Evolutionary conservation across 2,329 filamentous ascomycete genomes (phyloP), one percentile per base, ranked within the genome.

Genomic region (Sporothrix pallida): DNA sequence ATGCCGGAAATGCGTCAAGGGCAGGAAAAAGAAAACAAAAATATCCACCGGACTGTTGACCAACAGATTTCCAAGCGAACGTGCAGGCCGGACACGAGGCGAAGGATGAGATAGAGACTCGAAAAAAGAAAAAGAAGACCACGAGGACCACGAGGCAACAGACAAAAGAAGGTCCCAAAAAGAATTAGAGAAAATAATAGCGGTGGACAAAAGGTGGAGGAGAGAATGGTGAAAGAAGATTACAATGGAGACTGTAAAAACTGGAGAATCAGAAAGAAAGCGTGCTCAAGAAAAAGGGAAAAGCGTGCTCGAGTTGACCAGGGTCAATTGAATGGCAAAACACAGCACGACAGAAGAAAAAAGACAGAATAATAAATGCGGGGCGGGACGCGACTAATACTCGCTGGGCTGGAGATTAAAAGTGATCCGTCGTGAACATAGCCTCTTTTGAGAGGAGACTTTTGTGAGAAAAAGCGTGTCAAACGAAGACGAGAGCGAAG

Each of bases 391-490:
- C 56, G 56, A 60, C 56, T 23, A 63, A 23, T 46, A 46, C 60
- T 63, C 37, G 60, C 60, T 63, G 56, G 56, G 56, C 56, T 60
- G 60, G 37, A 63, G 60, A 63, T 63, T 63, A 46, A 46, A 63
- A 63, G 37, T 63, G 60, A 63, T 46, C 37, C 37, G 60, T 63
- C 60, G 60, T 46, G 17, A 20, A 46, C 60, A 63, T 63, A 63
- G 60, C 60, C 60, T 63, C 60, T 63, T 20, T 63, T 62, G 9
- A 12, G 42, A 20, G 20, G n/a, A 26, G 20, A 23, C 4, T 37
- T 37, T 7, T 37, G 31, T 3, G 31, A 7, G 31, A 37, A 26
- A 26, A 37, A 37, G 31, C 31, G 31, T 37, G 31, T 37, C 31
- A 7, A 37, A 37, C 2, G 31, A 26, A 56, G 52, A 56, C 48